These are phyloP conservation scores for Hymenoscyphus infarciens DNA, from an alignment of 2,329 filamentous ascomycete species.

Conservation along the genomic window DNA sequence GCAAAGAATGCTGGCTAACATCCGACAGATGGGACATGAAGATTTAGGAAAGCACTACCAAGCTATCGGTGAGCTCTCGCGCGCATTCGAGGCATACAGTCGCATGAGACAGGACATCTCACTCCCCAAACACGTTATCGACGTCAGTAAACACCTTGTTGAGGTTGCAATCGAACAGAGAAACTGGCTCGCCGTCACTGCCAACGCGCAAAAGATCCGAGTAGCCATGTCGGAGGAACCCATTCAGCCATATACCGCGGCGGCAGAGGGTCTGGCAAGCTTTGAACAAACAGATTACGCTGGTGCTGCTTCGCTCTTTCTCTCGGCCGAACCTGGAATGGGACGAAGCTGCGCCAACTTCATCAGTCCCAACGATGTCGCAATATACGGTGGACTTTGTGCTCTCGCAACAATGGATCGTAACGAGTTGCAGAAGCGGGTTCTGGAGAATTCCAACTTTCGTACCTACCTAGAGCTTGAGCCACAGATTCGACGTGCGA, in stretches of 20 bases:
- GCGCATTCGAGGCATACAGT: slow-evolving; percentile 72
- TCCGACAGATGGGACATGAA: slow-evolving; percentile 80
- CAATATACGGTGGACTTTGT: slow-evolving; percentile 85
- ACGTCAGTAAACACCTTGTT: slow-evolving; percentile 76
- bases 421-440: slow-evolving; percentile 65
- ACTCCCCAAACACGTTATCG: slow-evolving; percentile 75
- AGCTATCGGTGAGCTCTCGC: slow-evolving; percentile 67
- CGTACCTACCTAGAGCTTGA: slow-evolving; percentile 87
- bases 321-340: slow-evolving; percentile 39
- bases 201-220: slow-evolving; percentile 64
- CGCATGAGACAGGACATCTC: slow-evolving; percentile 91
- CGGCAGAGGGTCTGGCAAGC: slow-evolving; percentile 59
- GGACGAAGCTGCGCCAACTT: slow-evolving; percentile 63
- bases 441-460: slow-evolving; percentile 79
- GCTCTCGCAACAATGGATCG: slow-evolving; percentile 88
- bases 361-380: slow-evolving; percentile 80
- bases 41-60: slow-evolving; percentile 85
- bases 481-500: slow-evolving; percentile 87
- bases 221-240: slow-evolving; percentile 40
- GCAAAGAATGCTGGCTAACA: background rate
- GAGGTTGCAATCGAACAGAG: slow-evolving; percentile 70
- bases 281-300: slow-evolving; percentile 54
- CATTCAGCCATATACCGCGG: slow-evolving; percentile 49
- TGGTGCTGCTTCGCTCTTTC: slow-evolving; percentile 70
- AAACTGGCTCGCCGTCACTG: slow-evolving; percentile 69